Evolutionary conservation across 2,329 filamentous ascomycete genomes (phyloP), one percentile per base, ranked within the genome.

Genomic region (Penicillium sp.): DNA sequence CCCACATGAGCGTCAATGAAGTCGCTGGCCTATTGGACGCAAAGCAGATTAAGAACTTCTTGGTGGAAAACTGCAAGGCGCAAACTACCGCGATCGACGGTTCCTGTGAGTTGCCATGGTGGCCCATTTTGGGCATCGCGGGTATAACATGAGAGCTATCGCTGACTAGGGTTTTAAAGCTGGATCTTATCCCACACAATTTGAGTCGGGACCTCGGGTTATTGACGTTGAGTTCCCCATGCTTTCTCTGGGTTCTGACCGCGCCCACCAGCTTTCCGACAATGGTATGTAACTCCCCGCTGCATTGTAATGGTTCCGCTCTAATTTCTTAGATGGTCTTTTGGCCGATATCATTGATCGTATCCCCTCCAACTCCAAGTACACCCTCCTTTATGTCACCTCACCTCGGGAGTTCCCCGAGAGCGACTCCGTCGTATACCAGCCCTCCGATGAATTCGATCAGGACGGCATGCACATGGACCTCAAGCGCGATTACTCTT

Each of bases 361-460:
- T 27, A 70, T 82, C n/a, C 76, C 78, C n/a, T 70, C 69, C 11
- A 71, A 76, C 13, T 80, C 81, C 58, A 81, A 81, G 60, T 93
- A 90, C 75, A 95, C 90, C 0, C 81, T 96, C 55, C 78, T 96
- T 60, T 91, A 92, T 73, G 82, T 86, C 47, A 90, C 89, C 8
- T 87, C 85, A 0, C 85, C 87, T 1, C 74, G 75, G 35, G 68
- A 74, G 39, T 69, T 69, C 64, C 68, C 64, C 27, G 65, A 70
- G 48, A 56, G 65, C 37, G 69, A 67, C 39, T 62, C 68, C 14
- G 56, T 65, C 8, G 61, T 80, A 14, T 95, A 96, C 73, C 84
- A 90, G 64, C 81, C 84, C 74, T 80, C 85, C 49, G 78, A 86
- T 45, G 80, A 86, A 3, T 62, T 59, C n/a, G 70, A 70, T 67